Evolutionary conservation across 1,139 yeast genomes (phyloP).

Genomic region (Taphrina confusa): DNA sequence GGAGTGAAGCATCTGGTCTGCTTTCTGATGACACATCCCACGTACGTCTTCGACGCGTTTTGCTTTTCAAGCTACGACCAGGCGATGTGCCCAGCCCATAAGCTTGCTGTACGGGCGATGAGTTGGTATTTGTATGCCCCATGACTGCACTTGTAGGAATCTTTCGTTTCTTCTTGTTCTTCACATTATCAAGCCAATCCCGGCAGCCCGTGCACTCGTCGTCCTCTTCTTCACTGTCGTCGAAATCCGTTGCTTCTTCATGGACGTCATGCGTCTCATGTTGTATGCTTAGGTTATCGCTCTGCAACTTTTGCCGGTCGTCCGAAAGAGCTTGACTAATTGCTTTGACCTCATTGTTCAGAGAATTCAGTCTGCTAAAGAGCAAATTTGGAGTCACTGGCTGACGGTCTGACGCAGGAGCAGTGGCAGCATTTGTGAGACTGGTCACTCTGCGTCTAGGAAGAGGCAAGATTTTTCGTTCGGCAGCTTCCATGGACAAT

Average conservation of each 20-base stretch:
- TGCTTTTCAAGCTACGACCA: slow-evolving; percentile 4
- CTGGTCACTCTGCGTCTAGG: slow-evolving; percentile 27
- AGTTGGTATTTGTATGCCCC: slow-evolving; percentile 16
- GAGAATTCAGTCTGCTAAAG: slow-evolving; percentile 2
- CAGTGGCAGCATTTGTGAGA: not conserved
- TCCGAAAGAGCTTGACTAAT: slow-evolving; percentile 1
- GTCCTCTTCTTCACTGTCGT: slow-evolving; percentile 29
- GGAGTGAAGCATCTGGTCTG: slow-evolving; percentile 7
- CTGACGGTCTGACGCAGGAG: not conserved
- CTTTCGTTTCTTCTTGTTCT: slow-evolving; percentile 40
- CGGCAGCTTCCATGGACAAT: slow-evolving; percentile 5
- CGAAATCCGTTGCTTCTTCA: slow-evolving; percentile 1
- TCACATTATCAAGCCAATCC: slow-evolving; percentile 32
- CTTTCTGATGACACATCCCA: slow-evolving; percentile 26
- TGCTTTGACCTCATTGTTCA: not conserved
- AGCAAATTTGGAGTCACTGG: not conserved
- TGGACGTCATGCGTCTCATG: not conserved
- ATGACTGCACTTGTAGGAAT: slow-evolving; percentile 34
- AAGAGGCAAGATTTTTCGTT: slow-evolving; percentile 27
- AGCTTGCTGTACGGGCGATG: slow-evolving; percentile 6
- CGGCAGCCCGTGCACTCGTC: slow-evolving; percentile 30
- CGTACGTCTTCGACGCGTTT: slow-evolving; percentile 19
- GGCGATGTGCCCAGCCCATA: slow-evolving; percentile 2
- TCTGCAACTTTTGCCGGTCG: too few species aligned
- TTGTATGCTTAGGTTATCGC: too few species aligned